A percentile compares a stretch with the other conserved stretches of the same genome.
phyloP scores from a whole-genome alignment of 108 stramenopile genomes.

The Cylindrotheca closterium region DNA sequence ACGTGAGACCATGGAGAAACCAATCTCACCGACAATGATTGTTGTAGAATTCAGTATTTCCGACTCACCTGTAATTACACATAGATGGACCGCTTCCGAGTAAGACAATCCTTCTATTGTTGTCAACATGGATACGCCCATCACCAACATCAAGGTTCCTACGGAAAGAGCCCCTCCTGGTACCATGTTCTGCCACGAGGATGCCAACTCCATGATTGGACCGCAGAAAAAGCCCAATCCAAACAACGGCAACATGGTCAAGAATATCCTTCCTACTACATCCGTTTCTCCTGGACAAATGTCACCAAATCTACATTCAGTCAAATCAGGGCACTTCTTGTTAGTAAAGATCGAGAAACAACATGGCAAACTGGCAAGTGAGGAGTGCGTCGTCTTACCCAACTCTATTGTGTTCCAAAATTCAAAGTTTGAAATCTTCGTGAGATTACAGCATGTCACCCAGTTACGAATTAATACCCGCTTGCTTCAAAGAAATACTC shows the following conservation, averaged over 20 bases:
- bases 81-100: slow-evolving; percentile 44
- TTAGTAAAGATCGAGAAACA: too few species aligned
- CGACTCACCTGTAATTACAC: slow-evolving; percentile 39
- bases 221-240: slow-evolving; percentile 64
- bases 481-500: too few species aligned
- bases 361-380: too few species aligned
- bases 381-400: too few species aligned
- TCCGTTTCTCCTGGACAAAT: slow-evolving; percentile 48
- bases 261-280: slow-evolving; percentile 36
- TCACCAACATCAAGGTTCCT: slow-evolving; percentile 24
- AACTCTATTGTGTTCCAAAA: too few species aligned
- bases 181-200: slow-evolving; percentile 40
- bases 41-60: too few species aligned
- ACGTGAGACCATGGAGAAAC: too few species aligned
- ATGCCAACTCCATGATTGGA: slow-evolving; percentile 46
- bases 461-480: too few species aligned
- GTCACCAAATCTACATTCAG: slow-evolving; percentile 51
- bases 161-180: slow-evolving; percentile 39
- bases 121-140: slow-evolving; percentile 38
- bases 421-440: too few species aligned
- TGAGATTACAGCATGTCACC: too few species aligned
- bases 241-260: slow-evolving; percentile 36
- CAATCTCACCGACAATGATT: too few species aligned
- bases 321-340: too few species aligned
- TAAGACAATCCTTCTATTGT: slow-evolving; percentile 34